Evolutionary conservation across 2,329 filamentous ascomycete species (phyloP), one percentile per base, ranked within the genome.

Genomic region (Fusarium duplospermum): DNA sequence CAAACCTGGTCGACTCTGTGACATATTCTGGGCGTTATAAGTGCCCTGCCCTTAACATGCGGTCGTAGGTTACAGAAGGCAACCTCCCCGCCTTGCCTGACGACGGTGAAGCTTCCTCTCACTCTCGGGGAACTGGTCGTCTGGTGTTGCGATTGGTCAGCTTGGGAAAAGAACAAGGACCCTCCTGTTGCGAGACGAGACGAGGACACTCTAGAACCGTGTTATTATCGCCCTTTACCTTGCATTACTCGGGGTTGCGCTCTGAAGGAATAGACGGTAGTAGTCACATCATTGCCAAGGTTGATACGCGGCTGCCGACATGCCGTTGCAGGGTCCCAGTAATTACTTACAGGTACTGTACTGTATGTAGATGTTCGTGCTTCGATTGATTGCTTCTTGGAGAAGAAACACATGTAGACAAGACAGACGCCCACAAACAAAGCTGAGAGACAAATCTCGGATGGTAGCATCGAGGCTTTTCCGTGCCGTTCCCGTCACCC

Each of bases 381-480:
- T 29, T 50, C 9, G 24, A 52, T 52, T 52, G 47, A 29, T 52
- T 52, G 47, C 47, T 52, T 52, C 47, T 52, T 52, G 9, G 16
- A 27, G 42, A 52, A 52, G 42, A 24, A 29, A 27, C 47, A 29
- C 16, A 52, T 50, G 22, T 27, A 29, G 47, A 52, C 47, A 29
- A n/a, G 24, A 52, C 47, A 29, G 20, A 13, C 47, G n/a, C 16
- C 13, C 11, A 58, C 58, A 66, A 62, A 56, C 60, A 42, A 56
- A 62, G 65, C 59, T 60, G 60, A 29, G 47, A 52, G 47, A 74
- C 52, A 72, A 62, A 70, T 29, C 22, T 57, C 62, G 65, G 72
- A 62, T 57, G 40, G 38, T 62, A 66, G 72, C 72, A 74, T 72
- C 69, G 56, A 74, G 69, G 56, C 40, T 40, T 63, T 63, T 59